Base-by-base conservation (phyloP, 768 basidiomycete species). In the Trametes meyenii region DNA sequence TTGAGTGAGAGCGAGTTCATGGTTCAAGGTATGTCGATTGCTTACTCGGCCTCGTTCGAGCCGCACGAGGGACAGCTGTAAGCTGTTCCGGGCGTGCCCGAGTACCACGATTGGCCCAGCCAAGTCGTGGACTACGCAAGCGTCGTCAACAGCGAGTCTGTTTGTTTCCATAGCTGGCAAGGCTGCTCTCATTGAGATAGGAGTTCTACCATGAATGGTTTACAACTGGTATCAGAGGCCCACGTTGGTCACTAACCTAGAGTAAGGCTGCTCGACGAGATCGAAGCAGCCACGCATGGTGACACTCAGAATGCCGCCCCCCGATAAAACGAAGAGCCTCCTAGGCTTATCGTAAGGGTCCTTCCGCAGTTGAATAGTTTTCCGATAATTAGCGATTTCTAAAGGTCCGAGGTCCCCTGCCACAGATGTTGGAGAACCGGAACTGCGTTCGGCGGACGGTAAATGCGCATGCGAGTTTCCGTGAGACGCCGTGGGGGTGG, bases 231-330 rank as follows among this genome's bases (percentile, higher is more conserved):
- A 14, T 2, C 16, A 36, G 38, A 10, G 4, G 12, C 7, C 14
- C 11, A 1, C 17, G 43, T 33, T 17, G 12, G 7, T 26, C 11
- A 52, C 55, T 10, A 42, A 61, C 58, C 44, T 29, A 4, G 50
- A 36, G 24, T 29, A 13, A 0, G 1, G 43, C 13, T 16, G 49
- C n/a, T 56, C 44, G 3, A 64, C 29, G 5, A 55, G 50, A 24
- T 77, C 74, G 40, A 81, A 64, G 17, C 67, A 66, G 2, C 81
- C 77, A 35, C 76, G 77, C 68, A 77, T 78, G 11, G 80, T 79
- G 45, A 80, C 68, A 39, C 69, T 61, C 8, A 77, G 44, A 44
- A 66, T 21, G 67, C 46, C 59, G 64, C 69, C 14, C 43, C 53
- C 40, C 23, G 50, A 17, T 58, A 50, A 26, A 44, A 54, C 61